Base-by-base conservation (phyloP, 2,329 filamentous ascomycete species). In the Rutstroemia sp. region DNA sequence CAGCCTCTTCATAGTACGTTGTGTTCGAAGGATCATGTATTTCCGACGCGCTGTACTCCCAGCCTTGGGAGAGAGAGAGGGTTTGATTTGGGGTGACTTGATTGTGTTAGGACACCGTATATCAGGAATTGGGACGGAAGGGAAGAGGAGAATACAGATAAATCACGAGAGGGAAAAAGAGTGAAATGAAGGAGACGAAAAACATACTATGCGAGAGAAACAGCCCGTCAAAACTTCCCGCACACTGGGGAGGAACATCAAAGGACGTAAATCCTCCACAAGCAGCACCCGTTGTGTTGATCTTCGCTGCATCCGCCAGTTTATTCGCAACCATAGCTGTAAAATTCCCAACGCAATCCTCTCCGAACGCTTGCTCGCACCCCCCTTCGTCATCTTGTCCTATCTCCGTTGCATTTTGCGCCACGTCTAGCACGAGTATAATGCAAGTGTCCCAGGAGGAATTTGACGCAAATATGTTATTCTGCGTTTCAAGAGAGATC, bases 391-490 rank as follows among this genome's bases (percentile, higher is more conserved):
- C 52, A 48, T 54, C 34, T 48, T 49, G 52, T 8, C 52, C 52
- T 10, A 48, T 27, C 6, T 48, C 44, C 7, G 44, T 41, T 6
- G 27, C 52, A 7, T 54, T 39, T 8, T 27, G 23, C 8, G 52
- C 19, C 2, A 54, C 16, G 19, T 30, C 5, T 9, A 21, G 19
- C 9, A 41, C 38, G 2, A 48, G 27, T 19, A 54, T 12, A 4
- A 54, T n/a, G n/a, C 52, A 54, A 5, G 52, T 54, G 12, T 49
- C 21, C 42, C 52, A 54, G 10, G 44, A 54, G 5, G 34, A 48
- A 48, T 54, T 49, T 1, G 44, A 4, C 1, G 44, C 5, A 4
- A 49, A 49, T 10, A 39, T 10, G 6, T 39, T 30, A 5, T 39
- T 30, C 8, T 30, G n/a, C 2, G 44, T 14, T 4, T 10, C 19